Evolutionary conservation across 2,329 filamentous ascomycete species (phyloP).

Genomic region (Coniochaeta sp.): DNA sequence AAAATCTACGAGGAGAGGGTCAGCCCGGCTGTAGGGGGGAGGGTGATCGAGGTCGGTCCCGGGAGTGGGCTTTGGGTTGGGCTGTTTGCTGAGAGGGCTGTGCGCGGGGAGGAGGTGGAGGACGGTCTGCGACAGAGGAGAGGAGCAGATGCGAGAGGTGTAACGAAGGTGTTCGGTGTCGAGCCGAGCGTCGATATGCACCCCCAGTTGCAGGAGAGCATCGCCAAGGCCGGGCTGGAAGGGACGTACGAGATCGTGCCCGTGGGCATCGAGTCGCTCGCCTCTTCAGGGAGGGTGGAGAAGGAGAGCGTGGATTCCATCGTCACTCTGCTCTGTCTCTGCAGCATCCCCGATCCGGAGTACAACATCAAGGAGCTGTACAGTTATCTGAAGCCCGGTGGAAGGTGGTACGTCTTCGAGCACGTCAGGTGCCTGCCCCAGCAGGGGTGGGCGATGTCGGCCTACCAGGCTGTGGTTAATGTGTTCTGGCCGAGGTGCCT

Average conservation of each 20-base stretch:
- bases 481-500: conserved; percentile 44
- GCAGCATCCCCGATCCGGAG: conserved; percentile 55
- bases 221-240: conserved; percentile 44
- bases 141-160: conserved; percentile 20
- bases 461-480: conserved; percentile 45
- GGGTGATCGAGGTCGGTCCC: conserved; percentile 56
- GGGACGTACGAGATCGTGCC: conserved; percentile 56
- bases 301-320: conserved; percentile 50
- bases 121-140: conserved; percentile 9
- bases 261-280: conserved; percentile 54
- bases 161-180: conserved; percentile 52
- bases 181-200: conserved; percentile 56
- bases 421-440: conserved; percentile 39
- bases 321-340: conserved; percentile 55
- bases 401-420: conserved; percentile 57
- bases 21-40: conserved; percentile 33
- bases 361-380: conserved; percentile 49
- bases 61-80: conserved; percentile 55
- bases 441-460: conserved; percentile 28
- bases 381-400: conserved; percentile 51
- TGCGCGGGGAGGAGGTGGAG: background rate
- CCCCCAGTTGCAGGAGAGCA: conserved; percentile 34
- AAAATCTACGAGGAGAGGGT: conserved; percentile 20
- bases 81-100: conserved; percentile 29
- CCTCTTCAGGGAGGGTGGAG: conserved; percentile 33